Base-by-base conservation (phyloP, 768 basidiomycete species). In the Rhizopogon salebrosus region DNA sequence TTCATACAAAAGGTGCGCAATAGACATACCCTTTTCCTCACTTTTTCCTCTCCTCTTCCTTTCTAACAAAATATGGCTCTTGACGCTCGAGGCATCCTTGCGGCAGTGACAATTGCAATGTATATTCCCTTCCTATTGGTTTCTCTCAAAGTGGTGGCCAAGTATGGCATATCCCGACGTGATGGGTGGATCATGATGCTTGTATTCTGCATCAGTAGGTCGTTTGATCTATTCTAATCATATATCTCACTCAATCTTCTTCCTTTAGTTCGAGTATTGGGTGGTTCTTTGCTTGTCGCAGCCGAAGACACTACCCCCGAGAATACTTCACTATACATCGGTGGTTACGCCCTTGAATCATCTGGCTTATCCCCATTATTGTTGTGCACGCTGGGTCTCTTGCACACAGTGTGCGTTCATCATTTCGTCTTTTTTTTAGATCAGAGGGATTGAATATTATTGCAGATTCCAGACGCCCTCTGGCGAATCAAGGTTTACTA, bases 101-200 rank as follows among this genome's bases (percentile, higher is more conserved):
- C 84, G 29, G 80, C 80, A 2, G 82, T 80, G 6, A 73, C 80
- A 57, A 71, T 89, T 41, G 79, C 67, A 13, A 77, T 83, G 55
- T 88, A 86, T 64, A 61, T 76, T 26, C 87, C 84, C 24, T 64
- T 87, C 59, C 64, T 78, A 20, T 55, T 71, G 48, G 49, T 83
- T 35, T 72, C 80, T 1, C 27, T 76, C 43, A 62, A 74, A 38
- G 64, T 85, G 42, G 66, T 75, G 43, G 60, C 74, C 46, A 79
- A 75, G 29, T 82, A 87, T 72, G 80, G 77, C 36, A 74, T 85
- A 58, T 65, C 78, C 52, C 72, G 76, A 39, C 78, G 83, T 64
- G 80, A 76, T 27, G 86, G 83, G 54, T 89, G 84, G 84, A 64
- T 87, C n/a, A 79, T 80, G 56, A 72, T 87, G n/a, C 72, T 79